Conservation (phyloP, 2,329 filamentous ascomycete species). For the Fusarium torreyae region DNA sequence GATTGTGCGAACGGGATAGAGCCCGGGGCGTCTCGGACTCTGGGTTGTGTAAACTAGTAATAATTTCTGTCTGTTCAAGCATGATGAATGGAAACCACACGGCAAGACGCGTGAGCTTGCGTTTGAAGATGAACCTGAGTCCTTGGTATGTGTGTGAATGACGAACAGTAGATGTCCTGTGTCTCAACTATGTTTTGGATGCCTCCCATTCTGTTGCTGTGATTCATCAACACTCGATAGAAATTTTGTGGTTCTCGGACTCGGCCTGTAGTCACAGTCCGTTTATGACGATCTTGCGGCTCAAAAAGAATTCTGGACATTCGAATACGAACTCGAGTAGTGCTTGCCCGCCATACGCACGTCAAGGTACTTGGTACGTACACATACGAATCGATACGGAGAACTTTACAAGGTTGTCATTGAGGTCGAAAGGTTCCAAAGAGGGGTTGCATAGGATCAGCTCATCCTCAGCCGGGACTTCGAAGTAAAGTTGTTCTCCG, state of each 20-base stretch:
- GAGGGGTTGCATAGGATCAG: conserved; percentile 1
- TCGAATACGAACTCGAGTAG: conserved; percentile 30
- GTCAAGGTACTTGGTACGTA: background rate
- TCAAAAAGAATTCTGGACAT: background rate
- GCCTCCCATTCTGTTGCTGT: background rate
- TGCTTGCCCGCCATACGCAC: background rate
- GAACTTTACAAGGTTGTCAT: conserved; percentile 5
- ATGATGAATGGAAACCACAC: conserved; percentile 50
- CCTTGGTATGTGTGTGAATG: background rate
- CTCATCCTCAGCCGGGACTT: conserved; percentile 1
- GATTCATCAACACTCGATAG: background rate
- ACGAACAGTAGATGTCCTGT: background rate
- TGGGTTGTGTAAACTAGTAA: conserved; percentile 53
- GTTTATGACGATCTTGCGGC: no score
- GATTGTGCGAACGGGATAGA: conserved; percentile 45
- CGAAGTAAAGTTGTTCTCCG: background rate
- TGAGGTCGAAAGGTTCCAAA: conserved; percentile 15
- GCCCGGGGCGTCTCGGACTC: conserved; percentile 46
- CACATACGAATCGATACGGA: background rate
- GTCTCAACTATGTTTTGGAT: background rate
- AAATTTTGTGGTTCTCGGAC: no score
- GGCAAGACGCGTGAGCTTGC: conserved; percentile 26
- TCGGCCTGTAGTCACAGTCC: no score
- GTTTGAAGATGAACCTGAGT: conserved; percentile 11
- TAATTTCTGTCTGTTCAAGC: conserved; percentile 51